A percentile compares a stretch with the other conserved stretches of the same genome.
phyloP scores from a whole-genome alignment of 2,329 filamentous ascomycete species.

The Sordariomycetes sp. region DNA sequence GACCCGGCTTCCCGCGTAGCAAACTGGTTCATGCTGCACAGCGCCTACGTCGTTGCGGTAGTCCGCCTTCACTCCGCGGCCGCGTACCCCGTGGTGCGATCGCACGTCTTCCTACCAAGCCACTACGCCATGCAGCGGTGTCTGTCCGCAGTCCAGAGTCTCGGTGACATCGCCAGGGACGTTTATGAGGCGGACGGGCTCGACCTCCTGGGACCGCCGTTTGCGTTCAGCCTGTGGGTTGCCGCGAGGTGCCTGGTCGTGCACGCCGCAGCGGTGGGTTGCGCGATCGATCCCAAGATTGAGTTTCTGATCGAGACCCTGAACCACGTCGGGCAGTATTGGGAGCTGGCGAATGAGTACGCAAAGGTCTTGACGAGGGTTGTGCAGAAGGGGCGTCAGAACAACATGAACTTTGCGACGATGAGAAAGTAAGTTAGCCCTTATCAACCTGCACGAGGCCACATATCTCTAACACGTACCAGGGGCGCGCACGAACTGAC shows the following conservation, averaged over 20 bases:
- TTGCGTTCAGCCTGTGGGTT: slow-evolving; percentile 35
- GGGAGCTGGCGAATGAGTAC: slow-evolving; percentile 33
- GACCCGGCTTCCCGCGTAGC: slow-evolving; percentile 33
- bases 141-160: slow-evolving; percentile 31
- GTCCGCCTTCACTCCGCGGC: slow-evolving; percentile 33
- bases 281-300: slow-evolving; percentile 25
- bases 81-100: slow-evolving; percentile 29
- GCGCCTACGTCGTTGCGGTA: slow-evolving; percentile 32
- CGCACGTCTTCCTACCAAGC: slow-evolving; percentile 30
- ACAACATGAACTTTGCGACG: slow-evolving; percentile 21
- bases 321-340: slow-evolving; percentile 29
- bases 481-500: slow-evolving; percentile 30
- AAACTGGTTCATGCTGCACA: slow-evolving; percentile 37
- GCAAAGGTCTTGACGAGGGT: slow-evolving; percentile 28
- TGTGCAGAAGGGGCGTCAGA: slow-evolving; percentile 23
- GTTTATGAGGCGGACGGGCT: slow-evolving; percentile 32
- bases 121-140: slow-evolving; percentile 35
- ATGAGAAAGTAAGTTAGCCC: slow-evolving; percentile 28
- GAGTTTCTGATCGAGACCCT: slow-evolving; percentile 34
- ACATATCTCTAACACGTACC: slow-evolving; percentile 3
- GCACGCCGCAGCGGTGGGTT: slow-evolving; percentile 27
- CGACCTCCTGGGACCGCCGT: slow-evolving; percentile 31
- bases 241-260: slow-evolving; percentile 29
- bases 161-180: slow-evolving; percentile 31
- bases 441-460: background rate